A percentile compares a stretch with the other conserved stretches of the same genome.
These are phyloP conservation scores for Neurospora sp. DNA, from an alignment of 495 filamentous ascomycete species.

Conservation along the genomic window DNA sequence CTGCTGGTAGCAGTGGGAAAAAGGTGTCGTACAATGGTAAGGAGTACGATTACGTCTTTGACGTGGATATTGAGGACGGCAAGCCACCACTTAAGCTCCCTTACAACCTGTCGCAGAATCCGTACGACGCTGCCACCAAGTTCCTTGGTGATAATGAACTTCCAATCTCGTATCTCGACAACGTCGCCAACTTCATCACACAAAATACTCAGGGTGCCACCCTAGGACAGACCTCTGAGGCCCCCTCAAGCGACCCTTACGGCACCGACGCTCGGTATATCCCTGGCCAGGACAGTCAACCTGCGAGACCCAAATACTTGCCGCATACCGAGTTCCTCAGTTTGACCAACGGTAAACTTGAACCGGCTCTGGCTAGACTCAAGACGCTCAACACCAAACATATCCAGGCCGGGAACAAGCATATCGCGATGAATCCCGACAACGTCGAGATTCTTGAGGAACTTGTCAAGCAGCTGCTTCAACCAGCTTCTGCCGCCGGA, in stretches of 20 bases:
- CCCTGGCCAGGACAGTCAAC: conserved; percentile 50
- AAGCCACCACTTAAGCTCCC: conserved; percentile 89
- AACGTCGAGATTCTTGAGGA: conserved; percentile 39
- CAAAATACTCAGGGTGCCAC: conserved; percentile 80
- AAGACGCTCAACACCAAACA: conserved; percentile 17
- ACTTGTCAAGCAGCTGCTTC: conserved; percentile 4
- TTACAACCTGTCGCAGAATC: conserved; percentile 86
- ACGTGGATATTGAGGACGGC: conserved; percentile 95
- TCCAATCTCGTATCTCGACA: conserved; percentile 80
- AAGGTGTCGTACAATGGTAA: conserved; percentile 67
- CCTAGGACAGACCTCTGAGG: conserved; percentile 46
- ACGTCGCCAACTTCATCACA: conserved; percentile 89
- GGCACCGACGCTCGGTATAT: conserved; percentile 68
- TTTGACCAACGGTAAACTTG: conserved; percentile 40
- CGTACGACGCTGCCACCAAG: conserved; percentile 82
- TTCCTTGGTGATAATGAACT: conserved; percentile 90
- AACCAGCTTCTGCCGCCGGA: neutral
- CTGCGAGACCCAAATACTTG: conserved; percentile 48
- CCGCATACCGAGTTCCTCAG: conserved; percentile 81
- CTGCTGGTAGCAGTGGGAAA: conserved; percentile 67
- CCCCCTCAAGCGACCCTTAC: conserved; percentile 53
- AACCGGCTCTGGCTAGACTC: conserved; percentile 15
- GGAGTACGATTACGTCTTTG: conserved; percentile 96
- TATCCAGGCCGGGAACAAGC: conserved; percentile 54
- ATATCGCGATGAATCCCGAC: conserved; percentile 59